These are phyloP conservation scores for Sclerotinia minor DNA, from an alignment of 2,329 filamentous ascomycete species.

Conservation along the genomic window DNA sequence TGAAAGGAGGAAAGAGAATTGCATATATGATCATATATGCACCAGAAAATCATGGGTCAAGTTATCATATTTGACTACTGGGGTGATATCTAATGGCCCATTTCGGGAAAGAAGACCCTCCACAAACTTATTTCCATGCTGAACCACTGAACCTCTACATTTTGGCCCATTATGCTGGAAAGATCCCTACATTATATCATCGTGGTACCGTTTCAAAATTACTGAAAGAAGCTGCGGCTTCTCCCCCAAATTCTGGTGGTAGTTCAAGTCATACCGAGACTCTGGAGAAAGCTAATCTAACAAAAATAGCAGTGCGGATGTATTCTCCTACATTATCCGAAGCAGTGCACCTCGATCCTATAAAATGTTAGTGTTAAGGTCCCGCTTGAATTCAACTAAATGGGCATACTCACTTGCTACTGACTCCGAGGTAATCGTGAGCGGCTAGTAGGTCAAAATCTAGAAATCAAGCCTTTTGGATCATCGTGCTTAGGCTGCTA, in stretches of 20 bases:
- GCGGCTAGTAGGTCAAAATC: too few relatives aligned
- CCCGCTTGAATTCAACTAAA: too few relatives aligned
- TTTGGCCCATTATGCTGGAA: constrained; percentile 5
- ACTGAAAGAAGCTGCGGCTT: too few relatives aligned
- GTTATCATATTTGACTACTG: neutral
- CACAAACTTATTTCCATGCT: neutral
- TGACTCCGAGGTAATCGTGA: neutral
- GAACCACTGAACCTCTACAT: neutral
- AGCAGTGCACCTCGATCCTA: neutral
- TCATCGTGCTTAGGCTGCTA: neutral
- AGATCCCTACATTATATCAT: neutral
- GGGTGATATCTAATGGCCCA: neutral
- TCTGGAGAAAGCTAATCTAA: neutral
- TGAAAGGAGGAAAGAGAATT: neutral
- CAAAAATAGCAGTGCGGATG: neutral
- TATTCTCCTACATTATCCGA: neutral
- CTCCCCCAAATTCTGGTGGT: too few relatives aligned
- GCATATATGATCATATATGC: neutral
- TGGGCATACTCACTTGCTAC: neutral
- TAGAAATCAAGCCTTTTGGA: neutral
- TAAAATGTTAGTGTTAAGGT: neutral
- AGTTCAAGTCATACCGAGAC: neutral
- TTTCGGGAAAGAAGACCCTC: neutral
- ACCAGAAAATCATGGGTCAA: neutral
- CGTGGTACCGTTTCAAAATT: neutral